Evolutionary conservation across 306 rosid species (phyloP).

Genomic region (Albizia julibrissin): DNA sequence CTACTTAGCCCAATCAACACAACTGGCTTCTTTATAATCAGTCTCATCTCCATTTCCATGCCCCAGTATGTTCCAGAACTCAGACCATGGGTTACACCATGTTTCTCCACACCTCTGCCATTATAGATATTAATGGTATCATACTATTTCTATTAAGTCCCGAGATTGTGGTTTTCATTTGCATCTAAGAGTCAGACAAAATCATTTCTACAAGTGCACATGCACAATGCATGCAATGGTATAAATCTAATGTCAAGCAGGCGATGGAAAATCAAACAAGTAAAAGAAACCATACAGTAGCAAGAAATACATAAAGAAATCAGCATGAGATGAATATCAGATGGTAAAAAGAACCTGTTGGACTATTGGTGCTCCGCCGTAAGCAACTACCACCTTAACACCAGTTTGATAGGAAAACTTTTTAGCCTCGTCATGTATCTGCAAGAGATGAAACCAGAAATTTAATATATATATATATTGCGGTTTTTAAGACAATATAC

Average conservation of each 20-base stretch:
- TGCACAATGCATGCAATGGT: neutral
- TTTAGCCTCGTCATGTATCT: conserved; percentile 26
- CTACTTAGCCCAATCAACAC: neutral
- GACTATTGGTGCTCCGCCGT: conserved; percentile 16
- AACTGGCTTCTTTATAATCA: neutral
- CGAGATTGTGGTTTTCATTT: neutral
- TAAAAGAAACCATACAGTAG: neutral
- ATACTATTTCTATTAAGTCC: conserved; percentile 8
- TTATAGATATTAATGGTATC: conserved; percentile 10
- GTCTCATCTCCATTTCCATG: neutral
- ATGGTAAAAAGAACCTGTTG: conserved; percentile 7
- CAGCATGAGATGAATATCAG: neutral
- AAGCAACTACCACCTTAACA: conserved; percentile 24
- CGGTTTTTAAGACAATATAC: neutral
- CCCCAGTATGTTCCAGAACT: conserved; percentile 7
- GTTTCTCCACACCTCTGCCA: conserved; percentile 10
- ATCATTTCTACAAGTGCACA: neutral
- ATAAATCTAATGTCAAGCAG: neutral
- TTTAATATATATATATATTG: neutral
- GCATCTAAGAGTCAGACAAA: neutral
- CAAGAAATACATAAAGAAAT: conserved; percentile 6
- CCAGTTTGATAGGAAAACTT: conserved; percentile 26
- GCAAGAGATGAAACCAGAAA: neutral
- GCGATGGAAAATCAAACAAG: neutral
- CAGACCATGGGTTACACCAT: neutral